Evolutionary conservation across 768 basidiomycete genomes (phyloP).

Genomic region (Galerina marginata): DNA sequence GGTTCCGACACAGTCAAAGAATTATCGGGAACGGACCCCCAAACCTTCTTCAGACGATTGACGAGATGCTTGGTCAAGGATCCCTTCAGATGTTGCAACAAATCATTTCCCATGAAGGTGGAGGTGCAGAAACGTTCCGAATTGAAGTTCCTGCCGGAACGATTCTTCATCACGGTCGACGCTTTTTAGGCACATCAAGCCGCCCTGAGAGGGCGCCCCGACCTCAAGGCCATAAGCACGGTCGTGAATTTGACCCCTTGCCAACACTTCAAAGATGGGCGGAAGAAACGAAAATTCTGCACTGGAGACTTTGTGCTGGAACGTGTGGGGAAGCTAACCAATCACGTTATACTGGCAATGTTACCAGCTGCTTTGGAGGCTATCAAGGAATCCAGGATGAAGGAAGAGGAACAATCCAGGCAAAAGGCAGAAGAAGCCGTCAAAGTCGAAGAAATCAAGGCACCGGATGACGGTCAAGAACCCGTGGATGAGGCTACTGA

Average conservation of each 20-base stretch:
- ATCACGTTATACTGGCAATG: slow-evolving; percentile 75
- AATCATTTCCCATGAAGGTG: slow-evolving; percentile 67
- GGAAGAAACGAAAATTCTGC: slow-evolving; percentile 84
- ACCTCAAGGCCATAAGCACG: slow-evolving; percentile 45
- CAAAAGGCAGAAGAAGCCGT: slow-evolving; percentile 46
- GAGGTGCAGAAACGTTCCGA: slow-evolving; percentile 70
- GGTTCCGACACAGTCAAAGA: slow-evolving; percentile 61
- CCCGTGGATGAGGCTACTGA: neutral
- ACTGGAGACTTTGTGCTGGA: slow-evolving; percentile 76
- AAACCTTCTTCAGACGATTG: slow-evolving; percentile 77
- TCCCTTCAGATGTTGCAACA: slow-evolving; percentile 86
- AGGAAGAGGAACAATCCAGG: slow-evolving; percentile 57
- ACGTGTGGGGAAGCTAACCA: slow-evolving; percentile 66
- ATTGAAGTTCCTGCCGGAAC: slow-evolving; percentile 76
- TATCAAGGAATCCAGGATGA: slow-evolving; percentile 59
- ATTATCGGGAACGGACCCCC: slow-evolving; percentile 53
- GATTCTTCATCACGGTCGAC: slow-evolving; percentile 64
- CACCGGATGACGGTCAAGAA: slow-evolving; percentile 17
- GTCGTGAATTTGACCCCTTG: slow-evolving; percentile 76
- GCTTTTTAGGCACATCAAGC: slow-evolving; percentile 59
- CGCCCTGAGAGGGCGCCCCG: slow-evolving; percentile 64
- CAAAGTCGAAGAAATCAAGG: slow-evolving; percentile 36
- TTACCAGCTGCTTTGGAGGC: slow-evolving; percentile 80
- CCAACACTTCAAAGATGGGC: slow-evolving; percentile 87
- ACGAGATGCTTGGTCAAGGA: slow-evolving; percentile 81